These are phyloP conservation scores for Ascochyta pisi DNA, from an alignment of 2,329 filamentous ascomycete species.

Conservation along the genomic window DNA sequence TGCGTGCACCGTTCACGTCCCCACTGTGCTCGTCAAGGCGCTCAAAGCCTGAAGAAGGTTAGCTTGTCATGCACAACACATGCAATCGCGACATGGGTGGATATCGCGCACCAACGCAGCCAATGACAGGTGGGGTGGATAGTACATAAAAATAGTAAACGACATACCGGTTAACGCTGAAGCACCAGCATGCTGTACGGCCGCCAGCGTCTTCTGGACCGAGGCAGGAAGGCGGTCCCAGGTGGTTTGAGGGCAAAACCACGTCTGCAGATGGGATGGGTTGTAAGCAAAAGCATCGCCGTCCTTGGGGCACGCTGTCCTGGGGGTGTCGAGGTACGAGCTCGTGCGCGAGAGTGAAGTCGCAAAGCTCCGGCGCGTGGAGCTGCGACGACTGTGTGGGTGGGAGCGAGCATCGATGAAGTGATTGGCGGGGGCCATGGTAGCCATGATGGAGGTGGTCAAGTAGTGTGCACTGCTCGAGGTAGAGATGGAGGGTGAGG, in stretches of 20 bases:
- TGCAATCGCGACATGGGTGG: conserved; percentile 10
- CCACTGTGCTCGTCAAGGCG: conserved; percentile 39
- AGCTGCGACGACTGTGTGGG: conserved; percentile 34
- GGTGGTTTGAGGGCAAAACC: conserved; percentile 49
- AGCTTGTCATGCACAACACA: conserved; percentile 18
- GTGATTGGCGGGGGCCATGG: conserved; percentile 31
- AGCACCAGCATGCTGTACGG: conserved; percentile 54
- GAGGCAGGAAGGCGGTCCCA: conserved; percentile 46
- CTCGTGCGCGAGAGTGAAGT: conserved; percentile 28
- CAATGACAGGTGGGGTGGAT: conserved; percentile 7
- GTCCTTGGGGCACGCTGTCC: conserved; percentile 44
- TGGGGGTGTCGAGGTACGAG: conserved; percentile 36
- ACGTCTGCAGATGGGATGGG: conserved; percentile 46
- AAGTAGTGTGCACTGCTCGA: neutral
- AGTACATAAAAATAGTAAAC: conserved; percentile 18
- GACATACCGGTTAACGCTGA: conserved; percentile 53
- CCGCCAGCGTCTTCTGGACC: conserved; percentile 43
- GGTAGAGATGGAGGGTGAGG: conserved; percentile 6
- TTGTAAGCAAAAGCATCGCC: conserved; percentile 49
- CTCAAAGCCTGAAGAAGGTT: conserved; percentile 35
- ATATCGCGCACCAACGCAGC: conserved; percentile 15
- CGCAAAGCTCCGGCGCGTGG: conserved; percentile 36
- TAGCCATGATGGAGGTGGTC: conserved; percentile 17
- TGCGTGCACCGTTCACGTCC: conserved; percentile 18
- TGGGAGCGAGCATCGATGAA: conserved; percentile 29